Percentiles rank a stretch among this genome's conserved stretches.
Conservation (phyloP, 352 stramenopile species). For the Blastocystis sp. region DNA sequence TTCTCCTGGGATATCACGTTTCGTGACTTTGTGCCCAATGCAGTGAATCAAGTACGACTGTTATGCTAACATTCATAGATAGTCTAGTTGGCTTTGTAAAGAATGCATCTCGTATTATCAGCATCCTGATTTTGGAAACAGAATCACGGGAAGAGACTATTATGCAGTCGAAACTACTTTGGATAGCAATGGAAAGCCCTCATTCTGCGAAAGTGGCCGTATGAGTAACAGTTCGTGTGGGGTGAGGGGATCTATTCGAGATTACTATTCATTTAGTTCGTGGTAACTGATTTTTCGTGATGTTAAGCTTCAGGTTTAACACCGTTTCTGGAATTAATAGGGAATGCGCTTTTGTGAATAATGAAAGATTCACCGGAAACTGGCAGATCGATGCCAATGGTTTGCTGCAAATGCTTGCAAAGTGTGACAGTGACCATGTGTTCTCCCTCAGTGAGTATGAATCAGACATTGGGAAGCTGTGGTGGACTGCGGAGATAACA, state of each 20-base stretch:
- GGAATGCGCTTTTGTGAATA: neutral
- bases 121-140: conserved; percentile 41
- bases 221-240: neutral
- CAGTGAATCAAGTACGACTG: neutral
- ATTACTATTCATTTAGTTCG: neutral
- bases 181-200: neutral
- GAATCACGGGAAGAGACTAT: neutral
- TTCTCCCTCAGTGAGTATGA: neutral
- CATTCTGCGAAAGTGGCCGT: conserved; percentile 4
- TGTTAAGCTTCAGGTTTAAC: neutral
- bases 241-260: neutral
- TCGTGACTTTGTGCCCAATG: conserved; percentile 20
- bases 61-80: neutral
- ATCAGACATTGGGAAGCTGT: neutral
- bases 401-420: neutral
- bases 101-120: neutral
- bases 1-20: neutral
- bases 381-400: neutral
- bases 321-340: neutral
- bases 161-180: neutral
- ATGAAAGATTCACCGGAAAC: neutral
- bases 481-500: conserved; percentile 13
- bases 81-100: conserved; percentile 28
- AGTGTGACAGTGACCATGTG: neutral
- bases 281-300: neutral